Percentiles rank a stretch among this genome's conserved stretches.
phyloP scores from a whole-genome alignment of 768 basidiomycete species.

The Auricularia cornea region DNA sequence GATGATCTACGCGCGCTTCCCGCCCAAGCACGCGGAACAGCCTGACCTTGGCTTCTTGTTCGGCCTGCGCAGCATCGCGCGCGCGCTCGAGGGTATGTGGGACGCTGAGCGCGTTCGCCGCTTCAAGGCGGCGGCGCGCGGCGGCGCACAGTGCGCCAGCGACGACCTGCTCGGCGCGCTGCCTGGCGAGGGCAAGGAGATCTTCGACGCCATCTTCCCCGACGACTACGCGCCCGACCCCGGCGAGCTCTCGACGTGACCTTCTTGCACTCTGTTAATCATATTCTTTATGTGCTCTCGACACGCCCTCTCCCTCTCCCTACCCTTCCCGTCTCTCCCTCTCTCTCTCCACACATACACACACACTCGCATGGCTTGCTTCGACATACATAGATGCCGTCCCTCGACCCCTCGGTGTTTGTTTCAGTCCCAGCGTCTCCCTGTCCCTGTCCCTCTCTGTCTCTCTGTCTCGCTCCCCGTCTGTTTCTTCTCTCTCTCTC shows the following conservation, averaged over 20 bases:
- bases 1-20: constrained; percentile 83
- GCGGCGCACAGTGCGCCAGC: constrained; percentile 38
- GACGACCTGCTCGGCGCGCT: constrained; percentile 54
- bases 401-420: background rate
- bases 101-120: constrained; percentile 70
- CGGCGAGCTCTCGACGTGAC: background rate
- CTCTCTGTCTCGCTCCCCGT: background rate
- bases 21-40: constrained; percentile 80
- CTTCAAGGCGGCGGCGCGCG: constrained; percentile 49
- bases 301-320: no score
- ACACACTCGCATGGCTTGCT: background rate
- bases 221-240: background rate
- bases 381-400: background rate
- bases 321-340: no score
- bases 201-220: constrained; percentile 65
- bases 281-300: background rate
- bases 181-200: constrained; percentile 63
- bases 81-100: constrained; percentile 77
- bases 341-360: background rate
- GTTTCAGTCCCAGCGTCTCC: background rate
- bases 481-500: background rate
- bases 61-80: constrained; percentile 75
- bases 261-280: background rate
- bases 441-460: background rate
- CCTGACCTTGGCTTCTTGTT: constrained; percentile 93